Evolutionary conservation across 2,329 filamentous ascomycete species (phyloP).

Genomic region (Akanthomyces muscarius): DNA sequence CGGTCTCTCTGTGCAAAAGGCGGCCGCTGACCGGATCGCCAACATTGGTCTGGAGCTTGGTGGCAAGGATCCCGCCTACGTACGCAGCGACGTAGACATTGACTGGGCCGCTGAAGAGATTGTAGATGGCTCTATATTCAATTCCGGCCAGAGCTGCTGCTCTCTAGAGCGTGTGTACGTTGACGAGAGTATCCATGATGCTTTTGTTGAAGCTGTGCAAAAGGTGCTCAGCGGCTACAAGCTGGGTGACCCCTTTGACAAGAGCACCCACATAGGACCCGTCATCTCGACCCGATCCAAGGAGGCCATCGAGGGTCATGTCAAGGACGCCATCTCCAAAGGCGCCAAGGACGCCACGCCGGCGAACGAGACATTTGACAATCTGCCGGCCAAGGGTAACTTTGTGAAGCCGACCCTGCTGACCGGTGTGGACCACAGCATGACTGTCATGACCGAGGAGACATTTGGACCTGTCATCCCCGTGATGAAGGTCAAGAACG

Average conservation of each 20-base stretch:
- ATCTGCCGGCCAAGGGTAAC: slow-evolving; percentile 73
- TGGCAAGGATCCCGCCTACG: slow-evolving; percentile 91
- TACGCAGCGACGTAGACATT: slow-evolving; percentile 80
- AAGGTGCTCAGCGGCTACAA: slow-evolving; percentile 77
- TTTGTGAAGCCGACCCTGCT: slow-evolving; percentile 84
- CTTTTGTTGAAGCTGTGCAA: slow-evolving; percentile 74
- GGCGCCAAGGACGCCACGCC: slow-evolving; percentile 84
- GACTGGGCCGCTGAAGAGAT: slow-evolving; percentile 92
- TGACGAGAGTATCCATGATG: slow-evolving; percentile 75
- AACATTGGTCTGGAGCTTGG: slow-evolving; percentile 87
- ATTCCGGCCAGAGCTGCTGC: slow-evolving; percentile 97
- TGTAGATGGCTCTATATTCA: slow-evolving; percentile 94
- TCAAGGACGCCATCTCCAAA: slow-evolving; percentile 76
- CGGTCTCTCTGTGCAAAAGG: slow-evolving; percentile 79
- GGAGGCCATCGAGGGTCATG: slow-evolving; percentile 70
- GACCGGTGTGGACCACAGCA: slow-evolving; percentile 72
- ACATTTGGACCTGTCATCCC: slow-evolving; percentile 93
- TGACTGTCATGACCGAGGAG: slow-evolving; percentile 89
- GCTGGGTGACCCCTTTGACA: slow-evolving; percentile 81
- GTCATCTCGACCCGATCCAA: slow-evolving; percentile 80
- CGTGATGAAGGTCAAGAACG: slow-evolving; percentile 77
- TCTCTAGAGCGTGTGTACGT: slow-evolving; percentile 91
- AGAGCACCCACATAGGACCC: slow-evolving; percentile 77
- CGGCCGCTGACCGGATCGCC: slow-evolving; percentile 78
- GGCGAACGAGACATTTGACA: slow-evolving; percentile 70